A percentile compares a stretch with the other conserved stretches of the same genome.
These are phyloP conservation scores for Helianthus tuberosus DNA, from an alignment of 129 eudicot genomes.

Conservation along the genomic window DNA sequence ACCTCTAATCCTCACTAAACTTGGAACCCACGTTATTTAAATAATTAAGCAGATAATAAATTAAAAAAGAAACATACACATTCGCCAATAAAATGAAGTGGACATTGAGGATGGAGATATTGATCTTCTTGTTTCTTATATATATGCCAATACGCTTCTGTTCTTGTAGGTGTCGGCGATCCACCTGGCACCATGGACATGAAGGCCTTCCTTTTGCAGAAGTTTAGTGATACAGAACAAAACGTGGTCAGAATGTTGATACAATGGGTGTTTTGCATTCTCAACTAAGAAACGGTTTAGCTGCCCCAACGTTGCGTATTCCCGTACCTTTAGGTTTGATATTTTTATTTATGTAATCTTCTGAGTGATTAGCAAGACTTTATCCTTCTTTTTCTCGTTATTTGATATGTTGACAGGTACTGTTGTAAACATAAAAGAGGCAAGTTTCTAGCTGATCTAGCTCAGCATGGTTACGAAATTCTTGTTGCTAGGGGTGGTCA, in stretches of 20 bases:
- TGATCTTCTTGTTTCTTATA: background rate
- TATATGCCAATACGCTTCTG: background rate
- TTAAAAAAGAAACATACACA: background rate
- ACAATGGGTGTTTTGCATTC: slow-evolving; percentile 93
- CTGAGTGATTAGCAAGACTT: too few species aligned
- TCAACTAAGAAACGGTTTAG: slow-evolving; percentile 66
- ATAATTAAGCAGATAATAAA: background rate
- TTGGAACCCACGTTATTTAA: slow-evolving; percentile 11
- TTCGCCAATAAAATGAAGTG: background rate
- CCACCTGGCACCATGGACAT: slow-evolving; percentile 99
- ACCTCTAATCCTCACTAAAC: background rate
- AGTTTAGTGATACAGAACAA: slow-evolving; percentile 71
- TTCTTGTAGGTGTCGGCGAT: slow-evolving; percentile 76
- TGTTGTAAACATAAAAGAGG: slow-evolving; percentile 95
- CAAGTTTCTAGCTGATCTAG: slow-evolving; percentile 90
- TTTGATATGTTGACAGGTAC: slow-evolving; percentile 59
- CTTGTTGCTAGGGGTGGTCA: too few species aligned
- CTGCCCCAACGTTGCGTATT: slow-evolving; percentile 75
- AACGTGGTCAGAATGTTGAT: slow-evolving; percentile 94
- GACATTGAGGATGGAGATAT: background rate
- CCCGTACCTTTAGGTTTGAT: slow-evolving; percentile 90
- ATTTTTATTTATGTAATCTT: background rate
- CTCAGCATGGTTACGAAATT: slow-evolving; percentile 86
- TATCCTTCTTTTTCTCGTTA: background rate
- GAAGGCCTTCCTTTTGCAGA: slow-evolving; percentile 91